Evolutionary conservation across 352 stramenopile genomes (phyloP), one percentile per base, ranked within the genome.

Genomic region (Phytophthora boehmeriae): DNA sequence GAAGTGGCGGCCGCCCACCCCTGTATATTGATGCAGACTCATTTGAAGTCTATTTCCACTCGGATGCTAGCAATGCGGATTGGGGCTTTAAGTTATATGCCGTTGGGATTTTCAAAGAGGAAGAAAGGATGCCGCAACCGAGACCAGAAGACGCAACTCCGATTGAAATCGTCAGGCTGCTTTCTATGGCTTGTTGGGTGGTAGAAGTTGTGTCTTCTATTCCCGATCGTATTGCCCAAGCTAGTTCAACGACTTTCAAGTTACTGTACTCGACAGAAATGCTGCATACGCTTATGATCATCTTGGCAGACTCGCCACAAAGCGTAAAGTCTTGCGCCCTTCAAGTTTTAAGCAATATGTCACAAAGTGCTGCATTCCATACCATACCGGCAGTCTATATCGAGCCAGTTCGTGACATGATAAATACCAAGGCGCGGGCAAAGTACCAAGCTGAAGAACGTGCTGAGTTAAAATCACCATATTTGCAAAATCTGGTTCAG

Each of bases 1-100:
- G 89, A 5, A 90, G 60, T 54, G 76, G 70, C 2, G 80, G 70
- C 6, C 75, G 77, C 5, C 68, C 73, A n/a, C 85, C 91, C 0
- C 60, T 97, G 6, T 69, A 88, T 17, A 79, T 97, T 19, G 73
- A 95, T 8, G 71, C 56, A 0, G 80, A 96, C 35, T 71, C 66
- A 11, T 88, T 92, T 56, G 83, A 94, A 49, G 84, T 88, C 1
- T 80, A 92, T 46, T 96, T 96, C 45, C 83, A 95, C 58, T 92
- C 85, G 1, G 85, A 96, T 54, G 75, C 68, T 1, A 90, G 73
- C 16, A 80, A 85, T n/a, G 92, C 90, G 35, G 88, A 97, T 58
- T 97, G 91, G 91, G 91, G 91, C 0, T 96, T 92, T 59, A 94
- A 93, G 46, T 66, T 97, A 1, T 95, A 78, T 36, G 88, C 84